Conservation (phyloP, 2,329 filamentous ascomycete genomes). For the Cladosporium sp. region DNA sequence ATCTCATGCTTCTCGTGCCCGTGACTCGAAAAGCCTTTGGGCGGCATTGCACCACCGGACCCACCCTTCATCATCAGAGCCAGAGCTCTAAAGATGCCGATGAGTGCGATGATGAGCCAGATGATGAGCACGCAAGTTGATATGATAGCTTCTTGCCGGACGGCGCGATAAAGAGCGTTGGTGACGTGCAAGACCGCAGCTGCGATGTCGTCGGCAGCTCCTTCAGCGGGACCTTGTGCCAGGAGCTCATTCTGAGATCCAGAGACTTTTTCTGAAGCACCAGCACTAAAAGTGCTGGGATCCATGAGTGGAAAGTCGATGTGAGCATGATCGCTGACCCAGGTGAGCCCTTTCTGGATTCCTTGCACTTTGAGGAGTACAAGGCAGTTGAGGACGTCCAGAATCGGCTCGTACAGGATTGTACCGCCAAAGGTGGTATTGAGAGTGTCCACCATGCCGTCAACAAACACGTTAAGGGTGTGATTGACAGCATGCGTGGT, state of each 20-base stretch:
- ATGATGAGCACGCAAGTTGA: slow-evolving; percentile 66
- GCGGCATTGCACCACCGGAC: slow-evolving; percentile 15
- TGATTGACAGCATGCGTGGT: slow-evolving; percentile 76
- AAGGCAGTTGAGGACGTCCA: slow-evolving; percentile 78
- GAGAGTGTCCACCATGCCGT: slow-evolving; percentile 67
- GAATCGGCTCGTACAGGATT: slow-evolving; percentile 68
- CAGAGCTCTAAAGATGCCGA: slow-evolving; percentile 63
- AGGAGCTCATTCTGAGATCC: slow-evolving; percentile 64
- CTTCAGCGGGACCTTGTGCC: slow-evolving; percentile 60
- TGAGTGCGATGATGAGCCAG: slow-evolving; percentile 70
- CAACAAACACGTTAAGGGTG: slow-evolving; percentile 76
- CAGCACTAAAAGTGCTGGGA: slow-evolving; percentile 76
- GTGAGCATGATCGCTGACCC: slow-evolving; percentile 82
- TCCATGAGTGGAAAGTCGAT: slow-evolving; percentile 72
- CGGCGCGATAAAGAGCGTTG: slow-evolving; percentile 57
- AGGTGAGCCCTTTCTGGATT: slow-evolving; percentile 84
- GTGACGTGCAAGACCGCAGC: slow-evolving; percentile 67
- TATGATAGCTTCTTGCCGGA: slow-evolving; percentile 74
- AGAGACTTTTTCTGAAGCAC: slow-evolving; percentile 54
- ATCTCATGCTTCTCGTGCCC: slow-evolving; percentile 18
- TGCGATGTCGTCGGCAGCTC: slow-evolving; percentile 75
- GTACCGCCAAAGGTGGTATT: slow-evolving; percentile 77
- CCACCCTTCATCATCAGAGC: slow-evolving; percentile 53
- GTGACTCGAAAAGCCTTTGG: slow-evolving; percentile 8
- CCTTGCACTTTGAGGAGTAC: slow-evolving; percentile 78